Conservation (phyloP, 768 basidiomycete genomes). For the Pleurotus eryngii region DNA sequence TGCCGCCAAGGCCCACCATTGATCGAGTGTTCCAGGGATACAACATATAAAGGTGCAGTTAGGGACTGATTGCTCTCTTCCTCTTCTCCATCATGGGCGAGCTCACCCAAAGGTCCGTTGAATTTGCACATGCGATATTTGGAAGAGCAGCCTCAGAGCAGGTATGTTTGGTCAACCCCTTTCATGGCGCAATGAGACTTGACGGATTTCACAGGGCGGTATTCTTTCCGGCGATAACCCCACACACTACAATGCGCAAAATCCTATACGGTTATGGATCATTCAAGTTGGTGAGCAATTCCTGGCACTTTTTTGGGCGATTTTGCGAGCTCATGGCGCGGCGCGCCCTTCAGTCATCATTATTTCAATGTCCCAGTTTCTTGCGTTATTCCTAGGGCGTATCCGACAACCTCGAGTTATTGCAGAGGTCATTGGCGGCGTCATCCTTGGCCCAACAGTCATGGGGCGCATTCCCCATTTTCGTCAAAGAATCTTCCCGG, state of each 20-base stretch:
- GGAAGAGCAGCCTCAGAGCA: constrained; percentile 47
- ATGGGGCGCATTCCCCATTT: constrained; percentile 82
- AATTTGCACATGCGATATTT: constrained; percentile 27
- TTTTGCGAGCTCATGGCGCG: constrained; percentile 5
- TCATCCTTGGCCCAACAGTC: constrained; percentile 75
- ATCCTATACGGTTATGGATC: constrained; percentile 77
- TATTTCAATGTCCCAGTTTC: constrained; percentile 71
- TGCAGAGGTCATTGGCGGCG: constrained; percentile 88
- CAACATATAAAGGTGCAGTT: background rate
- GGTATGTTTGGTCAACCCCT: constrained; percentile 25
- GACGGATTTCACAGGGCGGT: constrained; percentile 44
- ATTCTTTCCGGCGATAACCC: constrained; percentile 80
- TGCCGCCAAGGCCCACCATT: background rate
- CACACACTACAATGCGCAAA: constrained; percentile 47
- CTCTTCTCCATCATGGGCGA: constrained; percentile 41
- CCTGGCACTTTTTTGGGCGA: background rate
- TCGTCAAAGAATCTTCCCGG: constrained; percentile 56
- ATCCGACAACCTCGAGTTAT: constrained; percentile 92
- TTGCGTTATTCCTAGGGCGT: constrained; percentile 58
- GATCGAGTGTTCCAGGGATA: background rate
- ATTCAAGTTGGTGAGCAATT: constrained; percentile 62
- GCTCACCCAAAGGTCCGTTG: constrained; percentile 34
- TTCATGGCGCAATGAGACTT: too few species aligned
- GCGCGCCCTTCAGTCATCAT: constrained; percentile 58
- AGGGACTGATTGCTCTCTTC: background rate